phyloP scores from a whole-genome alignment of 768 basidiomycete genomes.

The Panaeolus cyanescens region DNA sequence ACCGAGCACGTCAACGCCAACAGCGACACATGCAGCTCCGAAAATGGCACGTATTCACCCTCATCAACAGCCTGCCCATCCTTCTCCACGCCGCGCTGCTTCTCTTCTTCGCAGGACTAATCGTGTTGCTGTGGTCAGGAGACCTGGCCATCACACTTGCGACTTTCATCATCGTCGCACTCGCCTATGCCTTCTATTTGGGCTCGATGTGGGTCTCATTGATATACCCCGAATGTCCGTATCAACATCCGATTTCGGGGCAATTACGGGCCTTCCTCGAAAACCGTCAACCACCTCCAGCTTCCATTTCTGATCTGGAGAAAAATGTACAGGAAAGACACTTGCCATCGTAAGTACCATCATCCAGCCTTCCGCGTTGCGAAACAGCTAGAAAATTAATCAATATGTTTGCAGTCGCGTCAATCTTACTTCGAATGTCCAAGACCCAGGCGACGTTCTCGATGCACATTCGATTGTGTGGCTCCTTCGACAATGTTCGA shows the following conservation, averaged over 20 bases:
- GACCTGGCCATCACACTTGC: conserved; percentile 32
- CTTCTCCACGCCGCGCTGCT: conserved; percentile 42
- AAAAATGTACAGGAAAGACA: conserved; percentile 9
- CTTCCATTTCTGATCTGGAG: conserved; percentile 10
- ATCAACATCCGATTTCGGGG: conserved; percentile 40
- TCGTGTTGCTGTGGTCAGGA: conserved; percentile 42
- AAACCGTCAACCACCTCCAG: neutral
- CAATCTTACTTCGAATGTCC: conserved; percentile 11
- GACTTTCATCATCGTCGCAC: conserved; percentile 34
- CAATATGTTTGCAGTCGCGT: neutral
- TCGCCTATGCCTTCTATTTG: conserved; percentile 38
- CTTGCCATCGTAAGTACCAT: conserved; percentile 7
- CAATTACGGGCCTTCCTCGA: conserved; percentile 27
- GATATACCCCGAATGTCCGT: conserved; percentile 41
- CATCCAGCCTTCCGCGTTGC: no score
- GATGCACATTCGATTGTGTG: conserved; percentile 40
- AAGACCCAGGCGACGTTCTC: conserved; percentile 28
- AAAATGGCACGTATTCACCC: conserved; percentile 39
- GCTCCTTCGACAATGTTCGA: conserved; percentile 36
- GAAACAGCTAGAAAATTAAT: neutral
- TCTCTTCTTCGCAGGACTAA: conserved; percentile 42
- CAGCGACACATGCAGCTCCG: conserved; percentile 33
- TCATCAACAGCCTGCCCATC: conserved; percentile 41
- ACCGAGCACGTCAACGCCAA: conserved; percentile 40
- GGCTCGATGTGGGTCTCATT: conserved; percentile 39